Percentiles rank a stretch among this genome's conserved stretches.
These are phyloP conservation scores for Leishmania tarentolae DNA, from an alignment of 208 protist species.

Conservation along the genomic window DNA sequence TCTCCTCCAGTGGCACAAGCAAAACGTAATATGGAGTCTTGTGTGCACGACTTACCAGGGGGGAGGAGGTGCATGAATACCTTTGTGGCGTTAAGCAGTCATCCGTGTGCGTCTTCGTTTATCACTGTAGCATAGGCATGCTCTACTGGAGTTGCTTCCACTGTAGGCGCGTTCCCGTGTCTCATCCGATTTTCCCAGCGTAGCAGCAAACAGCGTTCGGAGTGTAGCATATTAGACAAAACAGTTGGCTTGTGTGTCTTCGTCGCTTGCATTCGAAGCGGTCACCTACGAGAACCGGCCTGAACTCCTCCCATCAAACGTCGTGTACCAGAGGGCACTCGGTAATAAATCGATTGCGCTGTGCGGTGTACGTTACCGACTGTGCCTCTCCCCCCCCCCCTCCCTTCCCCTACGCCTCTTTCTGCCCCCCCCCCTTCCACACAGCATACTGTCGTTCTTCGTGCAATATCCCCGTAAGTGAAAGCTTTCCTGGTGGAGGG, in stretches of 20 bases:
- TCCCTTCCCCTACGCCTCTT: too few relatives aligned
- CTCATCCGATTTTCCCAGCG: background rate
- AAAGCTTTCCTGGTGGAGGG: background rate
- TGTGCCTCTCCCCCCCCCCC: background rate
- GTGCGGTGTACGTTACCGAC: background rate
- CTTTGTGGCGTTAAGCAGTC: too few relatives aligned
- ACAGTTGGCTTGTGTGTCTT: background rate
- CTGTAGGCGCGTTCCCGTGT: background rate
- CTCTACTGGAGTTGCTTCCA: background rate
- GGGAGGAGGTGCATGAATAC: background rate
- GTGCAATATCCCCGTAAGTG: background rate
- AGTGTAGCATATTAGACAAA: background rate
- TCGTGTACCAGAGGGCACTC: background rate
- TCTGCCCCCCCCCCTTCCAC: background rate
- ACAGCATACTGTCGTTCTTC: background rate
- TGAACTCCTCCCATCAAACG: background rate
- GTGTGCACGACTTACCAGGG: background rate
- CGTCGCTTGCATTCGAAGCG: background rate
- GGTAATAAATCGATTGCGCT: background rate
- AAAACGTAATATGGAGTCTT: background rate
- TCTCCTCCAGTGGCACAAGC: background rate
- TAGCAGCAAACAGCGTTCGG: background rate
- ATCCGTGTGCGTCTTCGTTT: background rate
- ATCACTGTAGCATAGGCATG: background rate
- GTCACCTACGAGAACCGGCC: background rate